phyloP scores from a whole-genome alignment of 192 early-diverging fungal genomes.

The Rhizophagus sp. region DNA sequence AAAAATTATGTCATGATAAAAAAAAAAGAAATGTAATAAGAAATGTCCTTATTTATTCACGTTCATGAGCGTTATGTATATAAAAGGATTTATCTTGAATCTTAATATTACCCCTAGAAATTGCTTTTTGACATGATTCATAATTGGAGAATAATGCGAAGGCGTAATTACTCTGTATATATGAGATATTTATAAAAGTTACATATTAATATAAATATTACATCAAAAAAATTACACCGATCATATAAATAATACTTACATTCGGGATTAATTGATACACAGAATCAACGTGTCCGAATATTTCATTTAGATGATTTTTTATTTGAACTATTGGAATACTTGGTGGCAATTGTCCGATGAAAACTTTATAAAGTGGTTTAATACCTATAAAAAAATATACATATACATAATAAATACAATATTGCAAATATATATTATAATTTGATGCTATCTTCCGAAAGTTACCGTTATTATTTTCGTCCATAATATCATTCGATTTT shows the following conservation, averaged over 20 bases:
- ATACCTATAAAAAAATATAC: not conserved
- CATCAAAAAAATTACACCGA: no score
- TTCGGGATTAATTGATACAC: not conserved
- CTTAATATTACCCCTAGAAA: not conserved
- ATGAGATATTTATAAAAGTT: not conserved
- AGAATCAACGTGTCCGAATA: not conserved
- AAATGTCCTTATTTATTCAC: not conserved
- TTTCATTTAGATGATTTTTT: not conserved
- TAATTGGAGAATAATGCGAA: not conserved
- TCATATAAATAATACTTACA: not conserved
- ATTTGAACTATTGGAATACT: not conserved
- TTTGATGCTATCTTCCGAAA: no score
- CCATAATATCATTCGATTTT: not conserved
- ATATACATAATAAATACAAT: no score
- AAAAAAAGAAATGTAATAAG: not conserved
- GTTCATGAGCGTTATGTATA: not conserved
- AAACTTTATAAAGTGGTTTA: not conserved
- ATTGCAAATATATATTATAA: no score
- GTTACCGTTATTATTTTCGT: not conserved
- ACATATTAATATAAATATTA: no score
- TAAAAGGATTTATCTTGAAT: not conserved
- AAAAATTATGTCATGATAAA: no score
- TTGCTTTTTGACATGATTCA: not conserved
- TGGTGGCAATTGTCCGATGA: not conserved
- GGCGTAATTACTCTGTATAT: not conserved